Percentiles rank a stretch among this genome's conserved stretches.
These are phyloP conservation scores for Fusarium algeriense DNA, from an alignment of 2,329 filamentous ascomycete species.

Conservation along the genomic window DNA sequence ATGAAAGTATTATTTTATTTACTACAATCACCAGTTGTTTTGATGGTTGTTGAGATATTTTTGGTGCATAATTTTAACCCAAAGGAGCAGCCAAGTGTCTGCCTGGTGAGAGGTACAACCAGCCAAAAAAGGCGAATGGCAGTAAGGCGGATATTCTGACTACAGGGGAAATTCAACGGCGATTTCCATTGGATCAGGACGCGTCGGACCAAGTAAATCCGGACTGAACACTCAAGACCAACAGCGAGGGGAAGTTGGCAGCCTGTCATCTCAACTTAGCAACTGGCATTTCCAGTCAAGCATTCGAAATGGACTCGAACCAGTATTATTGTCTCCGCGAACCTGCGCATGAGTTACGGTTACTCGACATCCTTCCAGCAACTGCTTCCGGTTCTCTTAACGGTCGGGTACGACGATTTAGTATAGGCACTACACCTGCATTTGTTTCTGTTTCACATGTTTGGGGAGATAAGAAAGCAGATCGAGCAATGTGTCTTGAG, in stretches of 20 bases:
- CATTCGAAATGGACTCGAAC: not conserved
- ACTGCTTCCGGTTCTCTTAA: not conserved
- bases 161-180: not conserved
- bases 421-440: not conserved
- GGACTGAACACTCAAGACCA: not conserved
- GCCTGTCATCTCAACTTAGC: not conserved
- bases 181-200: not conserved
- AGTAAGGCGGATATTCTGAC: too few species aligned
- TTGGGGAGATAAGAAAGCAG: not conserved
- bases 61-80: too few species aligned
- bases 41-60: too few species aligned
- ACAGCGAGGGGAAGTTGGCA: fast-evolving
- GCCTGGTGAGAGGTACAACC: too few species aligned
- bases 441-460: not conserved
- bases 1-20: too few species aligned
- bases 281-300: not conserved
- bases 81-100: too few species aligned
- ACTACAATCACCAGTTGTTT: too few species aligned
- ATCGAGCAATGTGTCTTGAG: not conserved
- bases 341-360: not conserved
- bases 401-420: not conserved
- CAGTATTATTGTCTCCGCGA: not conserved
- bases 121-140: too few species aligned
- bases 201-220: not conserved
- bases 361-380: not conserved